These are phyloP conservation scores for Baudoinia panamericana DNA, from an alignment of 495 filamentous ascomycete genomes.

Conservation along the genomic window DNA sequence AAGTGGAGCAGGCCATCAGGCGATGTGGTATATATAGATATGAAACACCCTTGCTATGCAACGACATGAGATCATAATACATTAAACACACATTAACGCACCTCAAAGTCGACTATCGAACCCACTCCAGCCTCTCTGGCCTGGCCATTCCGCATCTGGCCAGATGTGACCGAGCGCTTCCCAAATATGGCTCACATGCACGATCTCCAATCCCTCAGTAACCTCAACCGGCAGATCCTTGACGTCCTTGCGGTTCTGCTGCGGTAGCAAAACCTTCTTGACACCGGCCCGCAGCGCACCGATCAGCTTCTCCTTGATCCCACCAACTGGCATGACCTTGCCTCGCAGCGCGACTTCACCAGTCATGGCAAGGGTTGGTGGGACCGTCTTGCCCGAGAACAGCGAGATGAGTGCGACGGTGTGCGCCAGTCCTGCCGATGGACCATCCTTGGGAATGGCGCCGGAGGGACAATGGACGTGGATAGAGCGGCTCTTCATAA, in stretches of 20 bases:
- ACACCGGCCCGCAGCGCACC: slow-evolving; percentile 87
- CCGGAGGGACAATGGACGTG: slow-evolving; percentile 95
- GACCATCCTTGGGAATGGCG: slow-evolving; percentile 87
- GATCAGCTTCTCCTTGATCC: slow-evolving; percentile 98
- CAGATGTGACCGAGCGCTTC: slow-evolving; percentile 72
- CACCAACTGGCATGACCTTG: slow-evolving; percentile 77
- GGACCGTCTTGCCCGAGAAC: slow-evolving; percentile 77
- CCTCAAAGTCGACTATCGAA: slow-evolving; percentile 49
- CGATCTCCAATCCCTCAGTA: slow-evolving; percentile 71
- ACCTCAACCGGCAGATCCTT: slow-evolving; percentile 89
- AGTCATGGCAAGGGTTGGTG: slow-evolving; percentile 92
- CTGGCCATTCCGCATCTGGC: slow-evolving; percentile 71
- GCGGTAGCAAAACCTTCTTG: slow-evolving; percentile 81
- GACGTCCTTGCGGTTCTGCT: slow-evolving; percentile 82
- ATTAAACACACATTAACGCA: too few relatives aligned
- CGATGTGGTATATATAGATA: too few relatives aligned
- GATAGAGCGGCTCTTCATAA: slow-evolving; percentile 89
- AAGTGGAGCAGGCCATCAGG: too few relatives aligned
- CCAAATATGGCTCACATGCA: slow-evolving; percentile 85
- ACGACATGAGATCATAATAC: not conserved
- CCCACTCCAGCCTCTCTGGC: slow-evolving; percentile 46
- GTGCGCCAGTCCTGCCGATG: slow-evolving; percentile 82
- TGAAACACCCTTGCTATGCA: too few relatives aligned
- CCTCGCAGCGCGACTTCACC: slow-evolving; percentile 86
- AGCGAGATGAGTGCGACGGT: slow-evolving; percentile 85